Percentiles rank a stretch among this genome's conserved stretches.
Evolutionary conservation across 2,329 filamentous ascomycete genomes (phyloP).

Genomic region (Hypomyces perniciosus): DNA sequence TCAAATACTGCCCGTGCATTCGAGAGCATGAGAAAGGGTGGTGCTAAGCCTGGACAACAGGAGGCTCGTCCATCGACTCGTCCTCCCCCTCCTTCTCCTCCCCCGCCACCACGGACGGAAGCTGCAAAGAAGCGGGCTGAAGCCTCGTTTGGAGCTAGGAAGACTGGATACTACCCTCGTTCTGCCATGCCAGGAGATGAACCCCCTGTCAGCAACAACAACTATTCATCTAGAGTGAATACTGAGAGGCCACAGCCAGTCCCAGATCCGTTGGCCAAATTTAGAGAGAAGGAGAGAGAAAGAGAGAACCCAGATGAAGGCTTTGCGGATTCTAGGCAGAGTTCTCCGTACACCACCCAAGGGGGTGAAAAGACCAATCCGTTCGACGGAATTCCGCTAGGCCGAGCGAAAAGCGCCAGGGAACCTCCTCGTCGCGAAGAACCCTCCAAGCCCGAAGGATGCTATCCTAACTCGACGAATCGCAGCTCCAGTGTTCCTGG

Average conservation of each 20-base stretch:
- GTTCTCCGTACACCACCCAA: conserved; percentile 50
- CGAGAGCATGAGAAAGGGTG: conserved; percentile 38
- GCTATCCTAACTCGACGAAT: conserved; percentile 19
- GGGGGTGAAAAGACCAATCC: conserved; percentile 55
- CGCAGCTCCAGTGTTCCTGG: conserved; percentile 27
- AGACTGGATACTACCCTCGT: conserved; percentile 43
- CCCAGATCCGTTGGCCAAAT: conserved; percentile 44
- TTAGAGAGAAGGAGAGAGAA: conserved; percentile 27
- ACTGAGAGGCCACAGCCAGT: conserved; percentile 25
- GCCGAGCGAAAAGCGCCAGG: conserved; percentile 42
- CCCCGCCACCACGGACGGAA: conserved; percentile 43
- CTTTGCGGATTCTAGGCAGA: conserved; percentile 44
- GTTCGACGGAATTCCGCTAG: conserved; percentile 42
- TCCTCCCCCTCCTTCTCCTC: conserved; percentile 27
- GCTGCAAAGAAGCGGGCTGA: conserved; percentile 48
- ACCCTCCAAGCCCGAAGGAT: conserved; percentile 17
- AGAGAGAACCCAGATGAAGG: conserved; percentile 28
- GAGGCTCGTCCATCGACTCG: conserved; percentile 23
- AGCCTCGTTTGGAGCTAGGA: conserved; percentile 48
- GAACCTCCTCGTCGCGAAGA: conserved; percentile 27
- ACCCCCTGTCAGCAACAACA: conserved; percentile 43
- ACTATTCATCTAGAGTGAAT: conserved; percentile 39
- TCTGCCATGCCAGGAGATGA: conserved; percentile 47
- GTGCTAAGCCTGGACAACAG: conserved; percentile 22
- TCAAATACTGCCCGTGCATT: conserved; percentile 38